Evolutionary conservation across 805 yeast species (phyloP).

Genomic region (Hermanozyma aechmeae): DNA sequence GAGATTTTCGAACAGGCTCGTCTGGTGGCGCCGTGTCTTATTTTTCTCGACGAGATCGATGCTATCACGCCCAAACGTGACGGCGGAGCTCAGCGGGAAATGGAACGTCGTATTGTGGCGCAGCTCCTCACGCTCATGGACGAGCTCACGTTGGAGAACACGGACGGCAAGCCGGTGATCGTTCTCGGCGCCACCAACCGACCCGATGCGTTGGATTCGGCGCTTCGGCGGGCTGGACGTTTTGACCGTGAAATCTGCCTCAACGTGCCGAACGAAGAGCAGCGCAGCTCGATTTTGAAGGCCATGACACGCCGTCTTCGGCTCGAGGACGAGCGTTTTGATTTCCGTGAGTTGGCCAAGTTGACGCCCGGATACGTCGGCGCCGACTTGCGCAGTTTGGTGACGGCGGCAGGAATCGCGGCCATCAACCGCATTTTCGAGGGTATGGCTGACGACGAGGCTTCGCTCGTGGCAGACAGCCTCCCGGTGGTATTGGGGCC

Average conservation of each 20-base stretch:
- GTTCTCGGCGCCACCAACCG: conserved; percentile 95
- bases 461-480: not conserved
- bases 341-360: conserved; percentile 69
- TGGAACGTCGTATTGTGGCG: conserved; percentile 96
- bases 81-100: conserved; percentile 90
- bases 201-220: conserved; percentile 92
- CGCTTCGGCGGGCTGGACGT: conserved; percentile 92
- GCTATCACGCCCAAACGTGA: conserved; percentile 98
- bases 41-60: conserved; percentile 94
- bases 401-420: conserved; percentile 89
- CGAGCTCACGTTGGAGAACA: conserved; percentile 78
- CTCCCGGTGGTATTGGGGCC: too few species aligned
- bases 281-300: conserved; percentile 65
- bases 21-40: conserved; percentile 78
- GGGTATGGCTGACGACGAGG: conserved; percentile 20
- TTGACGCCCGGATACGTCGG: conserved; percentile 97
- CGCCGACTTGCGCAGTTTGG: conserved; percentile 90
- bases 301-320: conserved; percentile 64
- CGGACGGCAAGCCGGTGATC: conserved; percentile 87
- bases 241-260: conserved; percentile 92
- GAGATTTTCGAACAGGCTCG: conserved; percentile 93
- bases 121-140: conserved; percentile 93
- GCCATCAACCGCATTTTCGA: conserved; percentile 89
- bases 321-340: conserved; percentile 42
- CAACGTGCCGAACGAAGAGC: conserved; percentile 86